Conservation (phyloP, 2,329 filamentous ascomycete species). For the Neocatenulostroma microsporum region DNA sequence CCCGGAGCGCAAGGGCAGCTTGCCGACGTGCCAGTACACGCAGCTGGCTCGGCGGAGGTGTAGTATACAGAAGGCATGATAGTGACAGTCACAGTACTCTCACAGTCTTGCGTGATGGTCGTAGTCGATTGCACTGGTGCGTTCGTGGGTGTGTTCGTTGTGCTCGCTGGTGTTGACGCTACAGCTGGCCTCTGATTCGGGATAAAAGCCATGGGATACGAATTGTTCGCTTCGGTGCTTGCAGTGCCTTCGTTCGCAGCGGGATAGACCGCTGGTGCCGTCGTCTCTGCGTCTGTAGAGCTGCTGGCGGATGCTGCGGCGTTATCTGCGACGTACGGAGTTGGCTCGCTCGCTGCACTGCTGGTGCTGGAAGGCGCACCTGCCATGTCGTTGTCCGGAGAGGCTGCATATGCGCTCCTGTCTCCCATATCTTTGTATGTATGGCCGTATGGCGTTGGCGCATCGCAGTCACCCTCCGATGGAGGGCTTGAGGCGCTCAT, state of each 20-base stretch:
- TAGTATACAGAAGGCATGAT: slow-evolving; percentile 10
- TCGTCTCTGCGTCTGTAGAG: not conserved
- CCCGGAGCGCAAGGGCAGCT: slow-evolving; percentile 15
- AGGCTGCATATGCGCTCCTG: too few relatives aligned
- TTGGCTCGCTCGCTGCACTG: too few relatives aligned
- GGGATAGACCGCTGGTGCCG: slow-evolving; percentile 1
- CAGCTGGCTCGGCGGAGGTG: slow-evolving; percentile 7
- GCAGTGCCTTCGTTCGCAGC: not conserved
- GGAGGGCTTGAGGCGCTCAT: slow-evolving; percentile 22
- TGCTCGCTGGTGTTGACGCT: slow-evolving; percentile 1
- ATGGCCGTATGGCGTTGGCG: slow-evolving; percentile 20
- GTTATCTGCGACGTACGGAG: too few relatives aligned
- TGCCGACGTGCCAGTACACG: slow-evolving; percentile 16
- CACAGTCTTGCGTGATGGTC: slow-evolving; percentile 18
- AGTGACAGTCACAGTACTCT: slow-evolving; percentile 18
- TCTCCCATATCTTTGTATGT: slow-evolving; percentile 18
- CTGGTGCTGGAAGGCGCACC: slow-evolving; percentile 3
- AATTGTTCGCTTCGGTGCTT: not conserved
- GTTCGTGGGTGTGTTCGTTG: not conserved
- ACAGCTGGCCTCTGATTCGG: not conserved
- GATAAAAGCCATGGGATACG: not conserved
- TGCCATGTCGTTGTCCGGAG: slow-evolving; percentile 3
- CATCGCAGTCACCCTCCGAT: slow-evolving; percentile 26
- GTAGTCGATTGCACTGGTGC: slow-evolving; percentile 7
- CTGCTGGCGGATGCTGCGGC: too few relatives aligned